A percentile compares a stretch with the other conserved stretches of the same genome.
Conservation (phyloP, 2,329 filamentous ascomycete genomes). For the Trichoderma sp. region DNA sequence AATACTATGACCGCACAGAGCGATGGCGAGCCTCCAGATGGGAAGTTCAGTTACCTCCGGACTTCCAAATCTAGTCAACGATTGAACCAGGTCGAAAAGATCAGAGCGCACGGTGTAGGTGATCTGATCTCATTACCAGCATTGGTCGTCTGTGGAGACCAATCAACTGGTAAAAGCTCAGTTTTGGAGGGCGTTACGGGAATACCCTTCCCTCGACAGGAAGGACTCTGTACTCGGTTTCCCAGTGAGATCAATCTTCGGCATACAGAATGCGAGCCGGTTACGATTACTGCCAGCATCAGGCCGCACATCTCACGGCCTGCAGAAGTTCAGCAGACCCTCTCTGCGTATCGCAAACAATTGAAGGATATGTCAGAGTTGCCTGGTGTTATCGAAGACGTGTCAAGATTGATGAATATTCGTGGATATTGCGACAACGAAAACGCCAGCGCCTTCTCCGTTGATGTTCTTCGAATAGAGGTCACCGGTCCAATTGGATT, state of each 20-base stretch:
- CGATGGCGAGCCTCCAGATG: neutral
- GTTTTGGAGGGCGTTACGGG: slow-evolving; percentile 57
- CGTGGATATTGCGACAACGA: neutral
- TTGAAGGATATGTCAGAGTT: neutral
- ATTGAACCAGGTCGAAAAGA: slow-evolving; percentile 2
- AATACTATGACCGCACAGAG: neutral
- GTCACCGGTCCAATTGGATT: neutral
- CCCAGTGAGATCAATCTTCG: slow-evolving; percentile 54
- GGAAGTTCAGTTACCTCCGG: neutral
- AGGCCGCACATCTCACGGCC: neutral
- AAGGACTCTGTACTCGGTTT: slow-evolving; percentile 54
- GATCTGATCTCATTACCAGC: slow-evolving; percentile 37
- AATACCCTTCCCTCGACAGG: slow-evolving; percentile 53
- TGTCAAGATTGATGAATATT: neutral
- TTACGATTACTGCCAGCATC: neutral
- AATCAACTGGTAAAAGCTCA: slow-evolving; percentile 56
- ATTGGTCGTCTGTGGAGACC: slow-evolving; percentile 55
- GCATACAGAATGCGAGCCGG: slow-evolving; percentile 18
- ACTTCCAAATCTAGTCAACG: neutral
- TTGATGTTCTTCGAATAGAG: neutral
- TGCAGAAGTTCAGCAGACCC: neutral
- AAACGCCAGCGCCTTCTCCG: neutral
- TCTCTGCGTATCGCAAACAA: neutral
- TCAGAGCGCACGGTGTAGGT: neutral
- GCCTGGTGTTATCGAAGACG: neutral